phyloP scores from a whole-genome alignment of 352 stramenopile genomes.

The Pythium monospermum region DNA sequence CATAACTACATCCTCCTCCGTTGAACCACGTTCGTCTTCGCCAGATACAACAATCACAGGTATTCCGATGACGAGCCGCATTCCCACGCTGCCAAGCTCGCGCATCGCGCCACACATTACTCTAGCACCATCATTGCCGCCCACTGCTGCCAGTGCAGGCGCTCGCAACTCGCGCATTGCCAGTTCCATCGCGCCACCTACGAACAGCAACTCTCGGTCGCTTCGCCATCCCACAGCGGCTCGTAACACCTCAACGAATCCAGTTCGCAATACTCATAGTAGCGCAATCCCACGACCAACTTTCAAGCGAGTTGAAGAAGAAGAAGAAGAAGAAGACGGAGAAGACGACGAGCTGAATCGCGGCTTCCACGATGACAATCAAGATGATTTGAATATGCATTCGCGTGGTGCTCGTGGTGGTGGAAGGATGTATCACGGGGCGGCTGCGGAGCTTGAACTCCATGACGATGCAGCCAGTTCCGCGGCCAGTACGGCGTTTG shows the following conservation, averaged over 20 bases:
- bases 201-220: no score
- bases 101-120: neutral
- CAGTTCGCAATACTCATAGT: neutral
- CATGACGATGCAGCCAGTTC: constrained; percentile 17
- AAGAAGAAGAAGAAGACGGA: no score
- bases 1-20: no score
- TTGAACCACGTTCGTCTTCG: no score
- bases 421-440: no score
- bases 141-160: no score
- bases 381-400: constrained; percentile 9
- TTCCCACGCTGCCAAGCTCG: neutral
- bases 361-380: constrained; percentile 7
- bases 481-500: constrained; percentile 19
- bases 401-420: neutral
- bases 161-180: no score
- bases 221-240: no score
- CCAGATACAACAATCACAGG: no score
- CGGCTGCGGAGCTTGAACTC: neutral
- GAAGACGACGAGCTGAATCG: neutral
- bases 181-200: no score
- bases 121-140: neutral
- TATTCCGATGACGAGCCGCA: constrained; percentile 2
- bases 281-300: no score
- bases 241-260: neutral
- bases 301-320: no score